Evolutionary conservation across 768 basidiomycete genomes (phyloP).

Genomic region (Boletus bicolor): DNA sequence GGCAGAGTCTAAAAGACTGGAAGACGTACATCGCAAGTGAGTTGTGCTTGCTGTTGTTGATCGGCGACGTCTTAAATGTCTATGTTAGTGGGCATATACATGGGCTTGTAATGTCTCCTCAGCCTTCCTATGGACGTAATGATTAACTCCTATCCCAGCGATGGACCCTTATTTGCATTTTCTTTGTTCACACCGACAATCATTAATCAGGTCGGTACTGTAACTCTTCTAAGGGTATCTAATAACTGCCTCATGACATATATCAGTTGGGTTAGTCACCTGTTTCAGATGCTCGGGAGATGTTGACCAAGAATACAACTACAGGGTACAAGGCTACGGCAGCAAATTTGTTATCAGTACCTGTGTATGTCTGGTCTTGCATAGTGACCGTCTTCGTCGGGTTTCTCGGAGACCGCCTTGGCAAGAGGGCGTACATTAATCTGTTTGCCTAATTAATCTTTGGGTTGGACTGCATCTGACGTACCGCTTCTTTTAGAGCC

Average conservation of each 20-base stretch:
- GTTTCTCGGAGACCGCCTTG: slow-evolving; percentile 56
- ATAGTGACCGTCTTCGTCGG: slow-evolving; percentile 62
- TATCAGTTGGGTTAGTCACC: slow-evolving; percentile 21
- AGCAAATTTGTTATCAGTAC: slow-evolving; percentile 74
- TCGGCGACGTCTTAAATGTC: not conserved
- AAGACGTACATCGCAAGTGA: slow-evolving; percentile 71
- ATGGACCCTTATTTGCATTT: slow-evolving; percentile 52
- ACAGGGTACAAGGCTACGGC: slow-evolving; percentile 58
- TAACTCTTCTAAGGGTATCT: not conserved
- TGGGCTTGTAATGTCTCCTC: slow-evolving; percentile 54
- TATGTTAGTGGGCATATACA: slow-evolving; percentile 59
- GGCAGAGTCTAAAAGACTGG: slow-evolving; percentile 63
- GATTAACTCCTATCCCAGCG: slow-evolving; percentile 30
- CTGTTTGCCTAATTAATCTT: slow-evolving; percentile 39
- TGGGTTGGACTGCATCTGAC: slow-evolving; percentile 3
- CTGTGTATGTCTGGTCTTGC: slow-evolving; percentile 74
- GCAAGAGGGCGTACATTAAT: slow-evolving; percentile 57
- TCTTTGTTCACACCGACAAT: slow-evolving; percentile 49
- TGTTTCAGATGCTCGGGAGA: not conserved
- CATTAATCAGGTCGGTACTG: slow-evolving; percentile 46
- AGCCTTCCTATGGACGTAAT: not conserved
- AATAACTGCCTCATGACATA: not conserved
- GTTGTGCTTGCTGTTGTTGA: slow-evolving; percentile 20
- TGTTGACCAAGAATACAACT: not conserved
- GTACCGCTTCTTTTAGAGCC: slow-evolving; percentile 12